Percentiles rank a stretch among this genome's conserved stretches.
Conservation (phyloP, 2,329 filamentous ascomycete species). For the Biscogniauxia sp. region DNA sequence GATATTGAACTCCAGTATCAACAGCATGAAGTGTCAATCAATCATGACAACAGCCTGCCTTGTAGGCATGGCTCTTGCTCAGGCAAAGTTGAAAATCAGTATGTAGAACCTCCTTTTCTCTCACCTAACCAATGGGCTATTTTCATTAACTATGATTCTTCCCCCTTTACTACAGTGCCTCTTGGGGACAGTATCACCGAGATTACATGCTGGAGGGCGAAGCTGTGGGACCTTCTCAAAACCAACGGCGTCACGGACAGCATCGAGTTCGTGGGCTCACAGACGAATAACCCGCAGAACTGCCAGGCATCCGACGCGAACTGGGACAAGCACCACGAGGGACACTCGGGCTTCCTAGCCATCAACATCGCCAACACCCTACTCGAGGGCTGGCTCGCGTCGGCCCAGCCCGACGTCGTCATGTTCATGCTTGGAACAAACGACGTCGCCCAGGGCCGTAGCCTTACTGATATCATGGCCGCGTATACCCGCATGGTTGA, state of each 20-base stretch:
- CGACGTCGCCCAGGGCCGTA: constrained; percentile 35
- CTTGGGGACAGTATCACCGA: constrained; percentile 46
- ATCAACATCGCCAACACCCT: constrained; percentile 43
- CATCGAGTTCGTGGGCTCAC: constrained; percentile 42
- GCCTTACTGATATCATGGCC: constrained; percentile 34
- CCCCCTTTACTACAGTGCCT: constrained; percentile 31
- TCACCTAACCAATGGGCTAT: neutral
- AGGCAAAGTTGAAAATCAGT: constrained; percentile 20
- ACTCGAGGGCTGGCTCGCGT: constrained; percentile 38
- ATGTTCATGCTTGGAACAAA: constrained; percentile 48
- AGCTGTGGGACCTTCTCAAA: constrained; percentile 40
- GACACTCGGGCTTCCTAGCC: constrained; percentile 42
- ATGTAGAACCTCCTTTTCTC: neutral
- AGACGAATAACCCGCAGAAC: constrained; percentile 36
- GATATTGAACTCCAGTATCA: neutral
- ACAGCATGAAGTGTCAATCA: constrained; percentile 9
- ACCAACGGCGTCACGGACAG: constrained; percentile 33
- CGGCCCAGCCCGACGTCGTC: constrained; percentile 40
- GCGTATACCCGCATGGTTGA: constrained; percentile 41
- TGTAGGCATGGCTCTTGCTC: constrained; percentile 7
- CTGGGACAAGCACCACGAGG: constrained; percentile 42
- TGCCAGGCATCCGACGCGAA: constrained; percentile 33
- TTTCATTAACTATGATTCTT: neutral
- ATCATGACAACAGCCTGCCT: constrained; percentile 9
- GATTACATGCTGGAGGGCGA: constrained; percentile 44